These are phyloP conservation scores for Dactylonectria macrodidyma DNA, from an alignment of 2,329 filamentous ascomycete species.

Conservation along the genomic window DNA sequence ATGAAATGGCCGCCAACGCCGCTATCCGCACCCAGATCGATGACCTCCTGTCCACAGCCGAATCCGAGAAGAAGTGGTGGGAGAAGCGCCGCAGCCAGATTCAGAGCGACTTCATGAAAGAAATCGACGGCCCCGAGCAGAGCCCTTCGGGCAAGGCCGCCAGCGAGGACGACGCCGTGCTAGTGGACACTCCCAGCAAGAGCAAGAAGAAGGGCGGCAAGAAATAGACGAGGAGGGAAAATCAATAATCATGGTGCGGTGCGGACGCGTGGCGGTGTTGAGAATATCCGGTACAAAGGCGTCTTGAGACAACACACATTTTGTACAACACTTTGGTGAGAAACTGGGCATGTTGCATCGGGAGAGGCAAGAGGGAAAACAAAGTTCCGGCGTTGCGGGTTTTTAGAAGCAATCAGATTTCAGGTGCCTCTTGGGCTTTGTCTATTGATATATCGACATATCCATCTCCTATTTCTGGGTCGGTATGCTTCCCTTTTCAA, in stretches of 20 bases:
- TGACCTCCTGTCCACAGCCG: conserved; percentile 80
- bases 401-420: conserved; percentile 26
- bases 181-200: conserved; percentile 78
- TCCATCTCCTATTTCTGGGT: conserved; percentile 12
- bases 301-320: conserved; percentile 20
- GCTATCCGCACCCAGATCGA: conserved; percentile 81
- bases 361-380: conserved; percentile 13
- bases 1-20: conserved; percentile 92
- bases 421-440: conserved; percentile 27
- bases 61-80: conserved; percentile 92
- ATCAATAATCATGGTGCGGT: not conserved
- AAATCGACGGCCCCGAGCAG: conserved; percentile 78
- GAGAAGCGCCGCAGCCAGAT: conserved; percentile 84
- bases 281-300: conserved; percentile 10
- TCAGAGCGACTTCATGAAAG: conserved; percentile 84
- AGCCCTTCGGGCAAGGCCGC: conserved; percentile 54
- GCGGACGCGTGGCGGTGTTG: conserved; percentile 8
- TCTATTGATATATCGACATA: conserved; percentile 29
- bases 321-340: conserved; percentile 27
- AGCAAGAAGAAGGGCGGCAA: conserved; percentile 74
- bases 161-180: conserved; percentile 69
- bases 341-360: conserved; percentile 18
- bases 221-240: conserved; percentile 42
- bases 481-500: conserved; percentile 23
- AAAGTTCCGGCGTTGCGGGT: conserved; percentile 30